A percentile compares a stretch with the other conserved stretches of the same genome.
Evolutionary conservation across 2,329 filamentous ascomycete species (phyloP).

Genomic region (Verticillium klebahnii): DNA sequence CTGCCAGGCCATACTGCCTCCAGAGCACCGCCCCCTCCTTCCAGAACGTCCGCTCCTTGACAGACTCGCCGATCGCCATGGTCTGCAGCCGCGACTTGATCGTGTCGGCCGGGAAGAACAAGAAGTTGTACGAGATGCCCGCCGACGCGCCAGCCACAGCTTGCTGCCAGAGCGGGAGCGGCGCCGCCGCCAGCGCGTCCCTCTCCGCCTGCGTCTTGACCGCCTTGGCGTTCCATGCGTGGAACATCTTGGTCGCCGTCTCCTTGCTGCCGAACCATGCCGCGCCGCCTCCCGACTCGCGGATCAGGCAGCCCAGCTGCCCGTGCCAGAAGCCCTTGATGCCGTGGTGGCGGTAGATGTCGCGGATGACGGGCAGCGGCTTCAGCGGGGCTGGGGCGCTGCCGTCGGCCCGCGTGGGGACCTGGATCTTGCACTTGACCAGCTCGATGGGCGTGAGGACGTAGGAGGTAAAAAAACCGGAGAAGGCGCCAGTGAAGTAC

Average conservation of each 20-base stretch:
- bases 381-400: conserved; percentile 45
- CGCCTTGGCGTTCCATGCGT: conserved; percentile 45
- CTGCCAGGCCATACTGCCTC: conserved; percentile 74
- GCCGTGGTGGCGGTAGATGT: conserved; percentile 80
- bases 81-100: conserved; percentile 98
- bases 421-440: conserved; percentile 98
- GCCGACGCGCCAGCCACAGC: conserved; percentile 82
- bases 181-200: conserved; percentile 37
- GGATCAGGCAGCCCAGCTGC: conserved; percentile 86
- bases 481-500: conserved; percentile 75
- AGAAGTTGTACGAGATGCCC: conserved; percentile 92
- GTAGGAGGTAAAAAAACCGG: conserved; percentile 84
- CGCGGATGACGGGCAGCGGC: conserved; percentile 66
- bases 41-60: conserved; percentile 62
- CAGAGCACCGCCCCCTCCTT: conserved; percentile 71
- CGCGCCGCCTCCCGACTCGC: conserved; percentile 87
- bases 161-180: conserved; percentile 79
- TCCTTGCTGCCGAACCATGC: conserved; percentile 96
- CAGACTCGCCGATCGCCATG: conserved; percentile 57
- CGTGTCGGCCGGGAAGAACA: conserved; percentile 96
- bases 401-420: conserved; percentile 47
- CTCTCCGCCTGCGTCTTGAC: conserved; percentile 34
- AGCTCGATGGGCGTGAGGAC: conserved; percentile 93
- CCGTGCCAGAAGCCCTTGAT: conserved; percentile 90
- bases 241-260: conserved; percentile 68